Conservation (phyloP, 2,329 filamentous ascomycete species). For the Cladophialophora immunda region DNA sequence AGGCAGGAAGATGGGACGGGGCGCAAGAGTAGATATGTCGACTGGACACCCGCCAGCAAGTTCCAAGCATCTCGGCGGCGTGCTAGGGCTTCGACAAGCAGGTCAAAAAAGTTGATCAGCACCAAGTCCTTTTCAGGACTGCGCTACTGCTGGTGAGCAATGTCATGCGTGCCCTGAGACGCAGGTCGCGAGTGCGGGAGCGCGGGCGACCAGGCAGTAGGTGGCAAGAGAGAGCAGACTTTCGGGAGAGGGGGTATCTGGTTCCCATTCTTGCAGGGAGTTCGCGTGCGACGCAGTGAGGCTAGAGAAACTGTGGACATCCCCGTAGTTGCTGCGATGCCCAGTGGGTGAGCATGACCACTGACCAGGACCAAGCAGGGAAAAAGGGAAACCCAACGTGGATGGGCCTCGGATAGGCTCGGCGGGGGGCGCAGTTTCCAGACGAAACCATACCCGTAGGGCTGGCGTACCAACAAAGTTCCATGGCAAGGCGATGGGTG, state of each 20-base stretch:
- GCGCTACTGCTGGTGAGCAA: slow-evolving; percentile 12
- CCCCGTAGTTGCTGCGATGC: neutral
- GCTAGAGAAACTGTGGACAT: slow-evolving; percentile 11
- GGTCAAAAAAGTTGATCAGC: slow-evolving; percentile 8
- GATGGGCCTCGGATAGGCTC: neutral
- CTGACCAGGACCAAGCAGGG: neutral
- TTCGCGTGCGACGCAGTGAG: neutral
- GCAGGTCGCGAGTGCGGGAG: slow-evolving; percentile 2
- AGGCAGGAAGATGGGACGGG: neutral
- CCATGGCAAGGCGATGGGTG: neutral
- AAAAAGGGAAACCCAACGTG: neutral
- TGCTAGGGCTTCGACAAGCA: slow-evolving; percentile 1
- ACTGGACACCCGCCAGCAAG: neutral
- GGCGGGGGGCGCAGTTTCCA: neutral
- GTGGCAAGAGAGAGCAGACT: neutral
- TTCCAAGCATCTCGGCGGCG: slow-evolving; percentile 11
- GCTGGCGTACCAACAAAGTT: slow-evolving; percentile 5
- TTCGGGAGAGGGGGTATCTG: neutral
- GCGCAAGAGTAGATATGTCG: slow-evolving; percentile 8
- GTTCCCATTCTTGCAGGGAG: neutral
- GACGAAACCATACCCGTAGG: slow-evolving; percentile 1
- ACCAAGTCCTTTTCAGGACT: slow-evolving; percentile 4
- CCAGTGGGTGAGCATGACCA: neutral
- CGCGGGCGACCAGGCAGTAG: neutral
- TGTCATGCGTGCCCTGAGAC: slow-evolving; percentile 2